These are phyloP conservation scores for Aspergillus panamensis DNA, from an alignment of 495 filamentous ascomycete genomes.

Conservation along the genomic window DNA sequence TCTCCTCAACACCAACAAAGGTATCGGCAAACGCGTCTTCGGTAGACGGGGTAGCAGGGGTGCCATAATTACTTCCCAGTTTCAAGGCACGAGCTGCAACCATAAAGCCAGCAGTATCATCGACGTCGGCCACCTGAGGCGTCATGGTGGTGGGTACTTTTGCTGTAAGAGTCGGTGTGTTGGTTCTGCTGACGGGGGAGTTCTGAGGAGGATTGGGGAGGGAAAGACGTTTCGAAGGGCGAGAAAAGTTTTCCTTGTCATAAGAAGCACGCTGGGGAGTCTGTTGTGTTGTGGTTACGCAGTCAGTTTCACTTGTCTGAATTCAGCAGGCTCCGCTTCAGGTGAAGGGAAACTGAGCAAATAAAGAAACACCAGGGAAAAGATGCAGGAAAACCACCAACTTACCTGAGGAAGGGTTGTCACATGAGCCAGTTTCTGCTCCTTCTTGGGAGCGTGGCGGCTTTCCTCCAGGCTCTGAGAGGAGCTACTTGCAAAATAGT, in stretches of 20 bases:
- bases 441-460: constrained; percentile 8
- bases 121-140: constrained; percentile 18
- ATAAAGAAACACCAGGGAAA: not conserved
- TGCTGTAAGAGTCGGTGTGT: not conserved
- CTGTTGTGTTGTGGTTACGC: constrained; percentile 6
- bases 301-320: constrained; percentile 1
- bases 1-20: not conserved
- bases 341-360: not conserved
- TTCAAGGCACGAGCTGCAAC: constrained; percentile 23
- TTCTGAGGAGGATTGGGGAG: not conserved
- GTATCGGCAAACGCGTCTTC: constrained; percentile 3
- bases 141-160: constrained; percentile 11
- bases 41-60: not conserved
- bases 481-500: constrained; percentile 4
- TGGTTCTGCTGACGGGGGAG: not conserved
- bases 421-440: not conserved
- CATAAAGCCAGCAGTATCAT: constrained; percentile 29
- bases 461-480: constrained; percentile 13
- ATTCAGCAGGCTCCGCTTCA: not conserved
- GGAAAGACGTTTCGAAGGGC: not conserved
- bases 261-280: not conserved
- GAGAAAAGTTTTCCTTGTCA: not conserved
- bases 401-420: constrained; percentile 1
- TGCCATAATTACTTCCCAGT: constrained; percentile 6
- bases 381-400: not conserved